These are phyloP conservation scores for Colletotrichum lentis DNA, from an alignment of 2,329 filamentous ascomycete species.

Conservation along the genomic window DNA sequence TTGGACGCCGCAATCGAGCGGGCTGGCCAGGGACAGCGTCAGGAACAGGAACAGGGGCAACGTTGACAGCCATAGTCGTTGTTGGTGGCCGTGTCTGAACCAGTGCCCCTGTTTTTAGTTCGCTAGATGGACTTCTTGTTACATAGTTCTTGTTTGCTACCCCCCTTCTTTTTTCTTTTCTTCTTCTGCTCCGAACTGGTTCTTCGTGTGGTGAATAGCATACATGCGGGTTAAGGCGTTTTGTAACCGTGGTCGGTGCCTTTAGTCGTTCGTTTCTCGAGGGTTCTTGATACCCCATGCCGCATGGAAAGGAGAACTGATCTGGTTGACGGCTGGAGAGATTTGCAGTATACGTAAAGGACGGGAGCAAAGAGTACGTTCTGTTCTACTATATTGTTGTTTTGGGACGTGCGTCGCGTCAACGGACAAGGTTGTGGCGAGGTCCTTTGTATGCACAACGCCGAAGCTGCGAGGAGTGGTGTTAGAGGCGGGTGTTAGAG, in stretches of 20 bases:
- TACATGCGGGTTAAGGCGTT: neutral
- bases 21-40: constrained; percentile 43
- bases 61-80: constrained; percentile 11
- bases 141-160: neutral
- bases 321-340: neutral
- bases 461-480: neutral
- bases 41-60: constrained; percentile 12
- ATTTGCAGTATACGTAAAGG: no score
- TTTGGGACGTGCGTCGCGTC: neutral
- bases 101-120: neutral
- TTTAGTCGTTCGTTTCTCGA: neutral
- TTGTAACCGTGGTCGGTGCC: neutral
- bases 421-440: neutral
- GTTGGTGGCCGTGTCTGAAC: no score
- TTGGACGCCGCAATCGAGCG: constrained; percentile 65
- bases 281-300: neutral
- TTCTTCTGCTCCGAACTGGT: neutral
- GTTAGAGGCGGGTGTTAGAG: neutral
- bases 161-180: neutral
- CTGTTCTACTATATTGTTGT: no score
- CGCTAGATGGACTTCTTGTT: constrained; percentile 10
- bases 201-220: neutral
- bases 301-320: neutral
- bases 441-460: neutral
- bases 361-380: neutral